Conservation (phyloP, 1,284 basidiomycete species). For the Trichosporon sp. region DNA sequence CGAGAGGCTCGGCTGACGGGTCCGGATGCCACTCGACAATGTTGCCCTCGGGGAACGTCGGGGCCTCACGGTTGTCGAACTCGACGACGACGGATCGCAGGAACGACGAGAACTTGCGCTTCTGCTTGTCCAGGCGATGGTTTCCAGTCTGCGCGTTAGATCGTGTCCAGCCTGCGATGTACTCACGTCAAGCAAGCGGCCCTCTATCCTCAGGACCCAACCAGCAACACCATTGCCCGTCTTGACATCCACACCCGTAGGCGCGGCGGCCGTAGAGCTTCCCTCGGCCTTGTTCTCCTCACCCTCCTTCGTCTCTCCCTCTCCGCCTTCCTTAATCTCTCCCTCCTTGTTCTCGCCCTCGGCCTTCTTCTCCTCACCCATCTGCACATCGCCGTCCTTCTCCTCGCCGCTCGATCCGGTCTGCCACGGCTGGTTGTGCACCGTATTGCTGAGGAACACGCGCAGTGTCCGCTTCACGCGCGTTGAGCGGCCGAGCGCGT, state of each 20-base stretch:
- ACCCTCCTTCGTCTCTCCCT: constrained; percentile 20
- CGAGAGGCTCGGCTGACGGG: constrained; percentile 67
- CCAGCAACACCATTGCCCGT: constrained; percentile 80
- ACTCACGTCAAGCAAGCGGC: constrained; percentile 69
- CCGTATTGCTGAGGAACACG: constrained; percentile 85
- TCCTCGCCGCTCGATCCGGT: constrained; percentile 44
- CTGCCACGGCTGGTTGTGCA: constrained; percentile 84
- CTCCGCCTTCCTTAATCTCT: constrained; percentile 17
- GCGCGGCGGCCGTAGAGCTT: background rate
- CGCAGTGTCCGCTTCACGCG: constrained; percentile 74
- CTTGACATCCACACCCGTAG: constrained; percentile 58
- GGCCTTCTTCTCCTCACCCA: constrained; percentile 21
- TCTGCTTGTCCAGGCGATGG: constrained; percentile 70
- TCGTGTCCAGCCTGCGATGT: too few relatives aligned
- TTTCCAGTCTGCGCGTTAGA: constrained; percentile 52
- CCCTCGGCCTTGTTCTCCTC: constrained; percentile 19
- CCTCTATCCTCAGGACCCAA: constrained; percentile 87
- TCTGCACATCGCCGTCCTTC: constrained; percentile 19
- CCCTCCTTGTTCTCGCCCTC: constrained; percentile 25
- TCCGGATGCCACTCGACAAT: constrained; percentile 61
- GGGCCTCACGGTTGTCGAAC: constrained; percentile 74
- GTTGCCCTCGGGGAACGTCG: constrained; percentile 71
- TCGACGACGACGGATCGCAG: constrained; percentile 84
- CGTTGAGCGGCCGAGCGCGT: constrained; percentile 63
- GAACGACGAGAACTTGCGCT: constrained; percentile 81